Base-by-base conservation (phyloP, 2,329 filamentous ascomycete genomes). In the Fonsecaea pugnacius region DNA sequence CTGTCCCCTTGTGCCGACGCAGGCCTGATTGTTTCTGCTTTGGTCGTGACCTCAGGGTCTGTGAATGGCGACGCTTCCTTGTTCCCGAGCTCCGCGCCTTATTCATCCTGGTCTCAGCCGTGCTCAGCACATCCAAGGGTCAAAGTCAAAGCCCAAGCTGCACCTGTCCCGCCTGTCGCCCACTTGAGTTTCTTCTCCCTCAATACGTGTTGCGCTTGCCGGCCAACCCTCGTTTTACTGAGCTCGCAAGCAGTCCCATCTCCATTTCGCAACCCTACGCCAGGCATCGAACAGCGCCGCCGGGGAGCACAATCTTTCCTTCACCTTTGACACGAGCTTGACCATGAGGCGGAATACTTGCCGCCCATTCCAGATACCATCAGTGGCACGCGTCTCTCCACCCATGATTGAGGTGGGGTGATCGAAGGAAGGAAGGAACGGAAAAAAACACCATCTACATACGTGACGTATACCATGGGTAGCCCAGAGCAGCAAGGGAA, bases 301-400 rank as follows among this genome's bases (percentile, higher is more conserved):
- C 10, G 33, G 58, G 51, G 62, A 64, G 54, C 67, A 53, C 58
- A 53, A 52, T 63, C 57, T 58, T 30, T 30, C 27, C 27, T 30
- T 40, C 33, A 27, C 30, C 54, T 55, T 18, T 18, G 48, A 60
- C 48, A 56, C 63, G 52, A 56, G 60, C 63, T 56, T 53, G 63
- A 66, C 67, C 64, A 66, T 66, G 65, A 62, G 59, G 60, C 67
- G 63, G 62, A 58, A 60, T 48, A 54, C 40, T 59, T 43, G 60
- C 58, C 58, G 54, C 60, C 57, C 43, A 62, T 56, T 18, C 18
- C 56, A 50, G 30, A 56, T 27, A 61, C 35, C 36, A 36, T 60
- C 36, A 60, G 43, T 36, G 24, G 40, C 53, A 50, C 61, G 54
- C 40, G 43, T 51, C 27, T 33, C 62, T 61, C 50, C 61, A 48